These are phyloP conservation scores for Chrysanthemum seticuspe DNA, from an alignment of 129 eudicot genomes.

Conservation along the genomic window DNA sequence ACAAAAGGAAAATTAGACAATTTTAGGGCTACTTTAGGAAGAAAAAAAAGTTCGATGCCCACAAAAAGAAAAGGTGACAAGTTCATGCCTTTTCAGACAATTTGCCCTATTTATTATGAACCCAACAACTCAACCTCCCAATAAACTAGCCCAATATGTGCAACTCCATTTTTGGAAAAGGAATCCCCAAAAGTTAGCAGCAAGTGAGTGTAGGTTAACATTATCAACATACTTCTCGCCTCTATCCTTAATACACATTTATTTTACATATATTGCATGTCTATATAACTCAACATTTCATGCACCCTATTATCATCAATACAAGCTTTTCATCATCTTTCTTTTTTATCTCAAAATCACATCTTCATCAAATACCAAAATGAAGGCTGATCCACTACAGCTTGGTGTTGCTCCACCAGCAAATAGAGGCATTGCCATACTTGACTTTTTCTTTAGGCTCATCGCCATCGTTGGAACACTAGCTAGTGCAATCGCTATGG, in stretches of 20 bases:
- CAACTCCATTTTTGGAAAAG: conserved; percentile 13
- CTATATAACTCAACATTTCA: conserved; percentile 25
- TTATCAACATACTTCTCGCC: conserved; percentile 13
- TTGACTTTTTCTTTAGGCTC: conserved; percentile 57
- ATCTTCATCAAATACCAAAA: conserved; percentile 13
- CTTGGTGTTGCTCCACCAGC: conserved; percentile 45
- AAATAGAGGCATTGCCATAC: conserved; percentile 45
- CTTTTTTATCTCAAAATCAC: not conserved
- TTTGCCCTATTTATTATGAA: not conserved
- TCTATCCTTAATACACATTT: not conserved
- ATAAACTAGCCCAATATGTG: not conserved
- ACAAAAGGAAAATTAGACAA: too few species aligned
- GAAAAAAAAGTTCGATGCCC: too few species aligned
- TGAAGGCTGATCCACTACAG: conserved; percentile 49
- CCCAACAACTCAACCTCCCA: conserved; percentile 24
- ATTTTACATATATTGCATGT: conserved; percentile 13
- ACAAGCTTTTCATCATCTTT: not conserved
- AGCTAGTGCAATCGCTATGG: conserved; percentile 72
- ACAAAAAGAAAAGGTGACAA: too few species aligned
- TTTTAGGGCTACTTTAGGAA: too few species aligned
- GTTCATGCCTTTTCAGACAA: too few species aligned
- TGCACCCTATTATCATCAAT: conserved; percentile 20
- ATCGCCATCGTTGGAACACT: conserved; percentile 44
- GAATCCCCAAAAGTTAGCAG: not conserved
- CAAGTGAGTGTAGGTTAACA: conserved; percentile 31